Evolutionary conservation across 805 yeast species (phyloP).

Genomic region (Kodamaea leandrae): DNA sequence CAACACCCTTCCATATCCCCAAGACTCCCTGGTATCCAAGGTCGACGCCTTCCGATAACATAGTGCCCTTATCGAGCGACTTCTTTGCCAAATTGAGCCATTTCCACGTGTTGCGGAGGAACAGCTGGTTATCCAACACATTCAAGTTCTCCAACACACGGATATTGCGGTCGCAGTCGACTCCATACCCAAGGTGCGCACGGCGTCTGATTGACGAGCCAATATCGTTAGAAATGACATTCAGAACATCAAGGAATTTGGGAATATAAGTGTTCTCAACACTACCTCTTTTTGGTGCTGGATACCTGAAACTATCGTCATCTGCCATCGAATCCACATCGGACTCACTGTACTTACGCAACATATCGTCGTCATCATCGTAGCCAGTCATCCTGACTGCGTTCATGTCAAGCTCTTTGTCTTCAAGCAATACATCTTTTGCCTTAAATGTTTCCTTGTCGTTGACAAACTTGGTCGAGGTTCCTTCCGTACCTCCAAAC

Average conservation of each 20-base stretch:
- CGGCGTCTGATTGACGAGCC: slow-evolving; percentile 68
- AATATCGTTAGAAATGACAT: slow-evolving; percentile 67
- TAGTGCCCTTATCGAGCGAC: slow-evolving; percentile 60
- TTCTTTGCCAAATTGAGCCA: slow-evolving; percentile 79
- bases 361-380: slow-evolving; percentile 12
- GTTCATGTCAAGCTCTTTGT: neutral
- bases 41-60: slow-evolving; percentile 70
- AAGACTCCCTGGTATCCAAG: slow-evolving; percentile 84
- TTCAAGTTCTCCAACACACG: slow-evolving; percentile 53
- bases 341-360: slow-evolving; percentile 18
- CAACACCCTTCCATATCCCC: slow-evolving; percentile 84
- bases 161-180: slow-evolving; percentile 63
- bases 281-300: neutral
- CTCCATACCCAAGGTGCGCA: slow-evolving; percentile 70
- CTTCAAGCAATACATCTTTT: neutral
- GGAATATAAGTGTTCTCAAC: slow-evolving; percentile 25
- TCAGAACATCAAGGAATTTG: slow-evolving; percentile 30
- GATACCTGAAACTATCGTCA: slow-evolving; percentile 22
- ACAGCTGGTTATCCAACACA: slow-evolving; percentile 49
- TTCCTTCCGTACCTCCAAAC: slow-evolving; percentile 57
- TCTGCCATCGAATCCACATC: slow-evolving; percentile 29
- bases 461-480: slow-evolving; percentile 42
- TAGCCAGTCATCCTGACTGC: slow-evolving; percentile 1
- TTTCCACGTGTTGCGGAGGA: slow-evolving; percentile 78
- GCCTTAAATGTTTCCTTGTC: slow-evolving; percentile 16